Evolutionary conservation across 2,329 filamentous ascomycete species (phyloP).

Genomic region (Fusarium longipes): DNA sequence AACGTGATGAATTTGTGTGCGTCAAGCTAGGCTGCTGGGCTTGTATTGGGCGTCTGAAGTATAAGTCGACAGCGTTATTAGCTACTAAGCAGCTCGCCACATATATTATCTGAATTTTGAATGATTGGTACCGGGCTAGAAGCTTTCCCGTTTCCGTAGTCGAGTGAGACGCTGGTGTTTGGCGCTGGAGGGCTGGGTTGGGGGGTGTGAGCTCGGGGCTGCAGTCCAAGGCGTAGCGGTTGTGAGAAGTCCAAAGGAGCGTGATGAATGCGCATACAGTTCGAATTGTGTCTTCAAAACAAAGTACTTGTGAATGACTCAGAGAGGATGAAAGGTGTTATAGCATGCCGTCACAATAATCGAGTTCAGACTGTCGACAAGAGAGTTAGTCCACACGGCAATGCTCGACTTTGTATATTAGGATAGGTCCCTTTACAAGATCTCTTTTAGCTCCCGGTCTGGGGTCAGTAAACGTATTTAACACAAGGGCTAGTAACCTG

Average conservation of each 20-base stretch:
- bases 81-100: conserved; percentile 43
- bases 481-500: conserved; percentile 45
- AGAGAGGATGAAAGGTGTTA: conserved; percentile 31
- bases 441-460: conserved; percentile 44
- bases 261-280: conserved; percentile 37
- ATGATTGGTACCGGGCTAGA: conserved; percentile 43
- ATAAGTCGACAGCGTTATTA: conserved; percentile 45
- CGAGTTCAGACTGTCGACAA: conserved; percentile 21
- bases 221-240: conserved; percentile 39
- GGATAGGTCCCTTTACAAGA: conserved; percentile 42
- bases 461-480: conserved; percentile 48
- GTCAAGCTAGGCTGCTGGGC: conserved; percentile 37
- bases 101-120: conserved; percentile 39
- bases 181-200: conserved; percentile 41
- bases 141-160: conserved; percentile 47
- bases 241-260: conserved; percentile 41
- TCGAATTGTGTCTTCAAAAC: conserved; percentile 28
- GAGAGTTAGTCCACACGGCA: conserved; percentile 39
- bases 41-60: conserved; percentile 40
- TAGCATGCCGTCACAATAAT: conserved; percentile 24
- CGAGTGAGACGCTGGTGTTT: conserved; percentile 42
- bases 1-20: conserved; percentile 45
- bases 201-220: conserved; percentile 38
- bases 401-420: conserved; percentile 46
- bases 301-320: conserved; percentile 36